Conservation (phyloP, 345 rosid genomes). For the Cardiospermum halicacabum region DNA sequence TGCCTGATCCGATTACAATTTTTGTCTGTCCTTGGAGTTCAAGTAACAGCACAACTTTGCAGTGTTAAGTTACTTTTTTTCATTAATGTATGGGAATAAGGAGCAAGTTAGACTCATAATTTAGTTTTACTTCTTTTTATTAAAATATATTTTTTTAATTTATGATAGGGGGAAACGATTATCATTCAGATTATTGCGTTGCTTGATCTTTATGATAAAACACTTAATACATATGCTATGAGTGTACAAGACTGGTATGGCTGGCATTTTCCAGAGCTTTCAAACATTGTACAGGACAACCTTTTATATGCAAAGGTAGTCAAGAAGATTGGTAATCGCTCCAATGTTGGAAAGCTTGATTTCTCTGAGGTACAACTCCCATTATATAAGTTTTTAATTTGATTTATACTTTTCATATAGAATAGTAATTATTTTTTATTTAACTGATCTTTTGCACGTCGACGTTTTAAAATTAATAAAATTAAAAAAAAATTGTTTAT, state of each 20-base stretch:
- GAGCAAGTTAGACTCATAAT: no score
- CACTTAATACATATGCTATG: slow-evolving; percentile 90
- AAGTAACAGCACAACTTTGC: no score
- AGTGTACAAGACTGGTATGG: slow-evolving; percentile 93
- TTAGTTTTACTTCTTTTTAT: neutral
- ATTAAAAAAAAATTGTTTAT: no score
- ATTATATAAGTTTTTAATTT: no score
- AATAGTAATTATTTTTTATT: no score
- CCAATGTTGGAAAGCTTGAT: slow-evolving; percentile 77
- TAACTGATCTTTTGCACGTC: no score
- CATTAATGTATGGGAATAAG: no score
- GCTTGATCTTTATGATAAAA: slow-evolving; percentile 93
- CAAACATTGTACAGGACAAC: slow-evolving; percentile 78
- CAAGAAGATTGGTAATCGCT: slow-evolving; percentile 76
- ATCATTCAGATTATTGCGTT: slow-evolving; percentile 92
- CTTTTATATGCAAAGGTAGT: slow-evolving; percentile 78
- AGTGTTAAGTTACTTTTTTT: no score
- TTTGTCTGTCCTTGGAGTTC: no score
- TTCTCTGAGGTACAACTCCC: slow-evolving; percentile 88
- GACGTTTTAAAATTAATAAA: no score
- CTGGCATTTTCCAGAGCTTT: slow-evolving; percentile 99
- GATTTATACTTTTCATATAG: no score
- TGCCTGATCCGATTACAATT: no score
- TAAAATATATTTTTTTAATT: neutral
- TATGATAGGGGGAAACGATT: slow-evolving; percentile 95